Conservation (phyloP, 108 stramenopile species). For the Cyclotella choctawhatcheeana region DNA sequence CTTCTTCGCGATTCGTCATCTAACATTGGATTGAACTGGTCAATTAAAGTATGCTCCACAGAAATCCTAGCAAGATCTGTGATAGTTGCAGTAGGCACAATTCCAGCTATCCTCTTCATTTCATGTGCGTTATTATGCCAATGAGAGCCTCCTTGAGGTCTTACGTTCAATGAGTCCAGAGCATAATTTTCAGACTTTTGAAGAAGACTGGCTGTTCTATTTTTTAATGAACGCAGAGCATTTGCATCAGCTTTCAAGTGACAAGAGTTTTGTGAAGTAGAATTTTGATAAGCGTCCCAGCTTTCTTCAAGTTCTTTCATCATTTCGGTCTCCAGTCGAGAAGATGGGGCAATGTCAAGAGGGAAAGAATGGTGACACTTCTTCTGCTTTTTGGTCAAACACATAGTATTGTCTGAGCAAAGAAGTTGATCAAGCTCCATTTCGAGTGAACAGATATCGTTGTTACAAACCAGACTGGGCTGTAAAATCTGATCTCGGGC, state of each 20-base stretch:
- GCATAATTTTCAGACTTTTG: conserved; percentile 10
- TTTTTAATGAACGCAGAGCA: not conserved
- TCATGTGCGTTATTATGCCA: conserved; percentile 31
- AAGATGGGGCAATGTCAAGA: conserved; percentile 1
- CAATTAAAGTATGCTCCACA: not conserved
- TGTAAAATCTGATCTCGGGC: conserved; percentile 6
- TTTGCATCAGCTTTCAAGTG: not conserved
- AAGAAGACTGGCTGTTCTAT: not conserved
- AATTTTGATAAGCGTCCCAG: conserved; percentile 25
- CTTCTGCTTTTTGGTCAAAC: not conserved
- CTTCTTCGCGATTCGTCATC: not conserved
- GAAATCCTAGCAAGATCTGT: conserved; percentile 36
- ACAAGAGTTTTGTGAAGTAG: not conserved
- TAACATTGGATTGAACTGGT: conserved; percentile 33
- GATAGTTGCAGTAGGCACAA: conserved; percentile 24
- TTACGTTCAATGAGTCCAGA: conserved; percentile 23
- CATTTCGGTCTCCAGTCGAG: conserved; percentile 31
- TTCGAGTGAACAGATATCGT: conserved; percentile 9
- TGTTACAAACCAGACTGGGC: not conserved
- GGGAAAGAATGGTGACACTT: conserved; percentile 1
- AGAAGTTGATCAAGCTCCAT: not conserved
- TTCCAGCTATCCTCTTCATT: conserved; percentile 19
- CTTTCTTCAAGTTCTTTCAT: conserved; percentile 29
- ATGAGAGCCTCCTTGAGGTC: not conserved
- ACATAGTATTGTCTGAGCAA: not conserved